Conservation (phyloP, 139 green algal genomes). For the Chlamydomonas sp. region DNA sequence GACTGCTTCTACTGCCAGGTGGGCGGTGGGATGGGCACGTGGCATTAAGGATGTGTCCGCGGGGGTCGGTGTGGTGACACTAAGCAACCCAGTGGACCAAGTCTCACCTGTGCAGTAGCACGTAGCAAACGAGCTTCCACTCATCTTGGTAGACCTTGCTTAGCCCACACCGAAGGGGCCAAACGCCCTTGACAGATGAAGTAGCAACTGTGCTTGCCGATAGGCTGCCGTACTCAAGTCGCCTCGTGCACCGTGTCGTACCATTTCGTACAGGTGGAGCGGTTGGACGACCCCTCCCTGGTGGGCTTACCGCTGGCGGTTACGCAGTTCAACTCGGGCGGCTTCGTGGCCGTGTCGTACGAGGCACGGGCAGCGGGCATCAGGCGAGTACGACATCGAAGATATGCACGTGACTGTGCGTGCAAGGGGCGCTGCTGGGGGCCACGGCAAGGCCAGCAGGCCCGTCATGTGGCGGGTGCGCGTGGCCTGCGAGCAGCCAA, state of each 20-base stretch:
- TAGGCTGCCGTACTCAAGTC: neutral
- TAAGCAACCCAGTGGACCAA: too few relatives aligned
- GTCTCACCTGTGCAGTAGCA: too few relatives aligned
- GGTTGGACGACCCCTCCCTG: constrained; percentile 65
- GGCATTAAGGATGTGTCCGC: neutral
- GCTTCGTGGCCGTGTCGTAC: constrained; percentile 76
- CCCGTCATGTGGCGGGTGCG: neutral
- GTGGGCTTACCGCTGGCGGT: constrained; percentile 62
- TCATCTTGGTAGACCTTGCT: too few relatives aligned
- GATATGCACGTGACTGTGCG: neutral
- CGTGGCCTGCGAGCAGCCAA: too few relatives aligned
- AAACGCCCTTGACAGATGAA: too few relatives aligned
- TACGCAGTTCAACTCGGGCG: constrained; percentile 73
- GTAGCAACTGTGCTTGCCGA: neutral
- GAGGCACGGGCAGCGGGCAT: constrained; percentile 72
- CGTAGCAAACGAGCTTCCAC: too few relatives aligned
- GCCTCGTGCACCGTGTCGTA: too few relatives aligned
- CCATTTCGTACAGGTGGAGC: constrained; percentile 58
- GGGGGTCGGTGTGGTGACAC: too few relatives aligned
- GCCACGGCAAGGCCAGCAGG: neutral
- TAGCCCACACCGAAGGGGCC: too few relatives aligned
- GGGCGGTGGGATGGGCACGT: neutral
- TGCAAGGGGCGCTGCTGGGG: neutral
- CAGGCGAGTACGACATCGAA: neutral
- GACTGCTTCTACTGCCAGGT: constrained; percentile 72